Base-by-base conservation (phyloP, 163 green algal species). In the Scenedesmus sp. region DNA sequence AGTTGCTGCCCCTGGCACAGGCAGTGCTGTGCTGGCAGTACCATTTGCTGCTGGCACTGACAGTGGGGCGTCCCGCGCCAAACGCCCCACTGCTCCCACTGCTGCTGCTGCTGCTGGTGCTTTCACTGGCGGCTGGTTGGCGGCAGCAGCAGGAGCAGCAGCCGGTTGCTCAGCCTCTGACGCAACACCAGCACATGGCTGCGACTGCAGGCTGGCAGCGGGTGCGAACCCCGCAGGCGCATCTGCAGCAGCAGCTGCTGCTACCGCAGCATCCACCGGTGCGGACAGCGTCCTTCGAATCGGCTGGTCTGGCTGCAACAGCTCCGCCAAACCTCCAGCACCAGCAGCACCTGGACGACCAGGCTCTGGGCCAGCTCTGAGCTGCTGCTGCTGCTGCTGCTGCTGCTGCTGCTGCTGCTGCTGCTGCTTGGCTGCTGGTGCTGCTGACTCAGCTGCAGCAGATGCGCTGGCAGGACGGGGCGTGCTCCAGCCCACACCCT, bases 401-500 rank as follows among this genome's bases (percentile, higher is more conserved):
- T 59, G 76, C 10, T 35, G 40, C 78, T 44, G 78, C 18, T 15
- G 68, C 20, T 43, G 26, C 79, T 22, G 20, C 82, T 56, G 81
- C 81, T 76, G 83, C 61, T 68, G 81, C 16, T 51, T 44, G 42
- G 83, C 61, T 81, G 59, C 24, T 82, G 83, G 53, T 76, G 46
- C 81, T 73, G 81, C 46, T 76, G 46, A 9, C 0, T 30, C 82
- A 76, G 10, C 42, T 37, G 85, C 70, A 18, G 70, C 72, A 59
- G 70, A 30, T 24, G 43, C 70, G 73, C 10, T 59, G 13, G 33
- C 33, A 26, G 85, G 68, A 12, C 85, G 33, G 35, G 85, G 85
- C 46, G 53, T 51, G 78, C 85, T 90, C 85, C 85, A 90, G 35
- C 85, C 85, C 49, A 90, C 85, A 56, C 85, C 85, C 35, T 90